phyloP scores from a whole-genome alignment of 176 grass and related monocot species.

The Hyparrhenia diplandra region DNA sequence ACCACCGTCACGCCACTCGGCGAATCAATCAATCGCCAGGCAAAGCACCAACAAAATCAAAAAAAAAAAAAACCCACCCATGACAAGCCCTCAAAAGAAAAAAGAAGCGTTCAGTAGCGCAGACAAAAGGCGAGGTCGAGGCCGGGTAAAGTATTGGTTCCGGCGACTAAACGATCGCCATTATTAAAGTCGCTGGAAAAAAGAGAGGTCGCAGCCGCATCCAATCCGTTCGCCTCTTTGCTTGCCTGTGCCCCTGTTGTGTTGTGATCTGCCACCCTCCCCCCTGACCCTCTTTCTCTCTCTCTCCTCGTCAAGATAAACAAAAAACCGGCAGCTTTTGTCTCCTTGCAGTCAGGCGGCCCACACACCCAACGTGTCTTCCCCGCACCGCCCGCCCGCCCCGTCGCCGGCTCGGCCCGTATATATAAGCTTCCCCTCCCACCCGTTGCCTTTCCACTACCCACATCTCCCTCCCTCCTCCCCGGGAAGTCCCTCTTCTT shows the following conservation, averaged over 20 bases:
- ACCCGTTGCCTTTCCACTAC: background rate
- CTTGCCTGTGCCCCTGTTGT: background rate
- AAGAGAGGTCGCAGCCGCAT: background rate
- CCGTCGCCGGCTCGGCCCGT: background rate
- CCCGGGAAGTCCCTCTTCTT: too few species aligned
- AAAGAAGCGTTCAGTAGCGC: background rate
- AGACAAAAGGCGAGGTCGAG: background rate
- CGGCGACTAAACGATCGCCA: background rate
- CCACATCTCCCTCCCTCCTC: background rate
- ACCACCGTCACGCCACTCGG: conserved; percentile 12
- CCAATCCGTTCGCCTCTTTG: background rate
- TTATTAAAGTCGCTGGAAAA: conserved; percentile 21
- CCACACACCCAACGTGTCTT: too few species aligned
- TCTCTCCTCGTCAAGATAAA: conserved; percentile 24
- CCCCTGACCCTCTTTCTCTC: too few species aligned
- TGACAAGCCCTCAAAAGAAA: too few species aligned
- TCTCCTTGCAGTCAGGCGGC: conserved; percentile 41
- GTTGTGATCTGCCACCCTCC: too few species aligned
- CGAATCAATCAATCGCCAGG: conserved; percentile 4
- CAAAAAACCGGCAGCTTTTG: conserved; percentile 43
- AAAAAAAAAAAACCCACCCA: too few species aligned
- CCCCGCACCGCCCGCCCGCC: background rate
- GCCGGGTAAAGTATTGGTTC: background rate
- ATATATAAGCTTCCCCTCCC: conserved; percentile 20
- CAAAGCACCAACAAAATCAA: background rate